Percentiles rank a stretch among this genome's conserved stretches.
Conservation (phyloP, 1,139 yeast species). For the Zygotorulaspora mrakii region DNA sequence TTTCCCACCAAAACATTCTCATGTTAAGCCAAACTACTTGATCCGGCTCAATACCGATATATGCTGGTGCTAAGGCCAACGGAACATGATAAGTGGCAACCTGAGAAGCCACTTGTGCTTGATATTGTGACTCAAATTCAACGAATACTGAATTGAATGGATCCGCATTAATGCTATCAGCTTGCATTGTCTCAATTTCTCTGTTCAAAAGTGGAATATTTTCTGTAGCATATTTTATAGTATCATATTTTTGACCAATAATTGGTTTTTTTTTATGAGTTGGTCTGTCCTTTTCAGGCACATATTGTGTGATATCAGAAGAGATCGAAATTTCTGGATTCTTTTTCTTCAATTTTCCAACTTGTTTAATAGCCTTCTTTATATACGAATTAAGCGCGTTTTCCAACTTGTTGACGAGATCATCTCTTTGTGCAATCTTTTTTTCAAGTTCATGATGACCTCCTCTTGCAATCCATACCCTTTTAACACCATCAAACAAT, state of each 20-base stretch:
- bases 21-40: slow-evolving; percentile 86
- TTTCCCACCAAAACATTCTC: slow-evolving; percentile 82
- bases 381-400: slow-evolving; percentile 60
- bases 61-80: slow-evolving; percentile 57
- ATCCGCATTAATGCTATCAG: slow-evolving; percentile 45
- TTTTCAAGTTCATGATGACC: slow-evolving; percentile 51
- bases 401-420: slow-evolving; percentile 62
- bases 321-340: slow-evolving; percentile 43
- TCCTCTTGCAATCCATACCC: slow-evolving; percentile 73
- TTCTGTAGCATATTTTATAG: slow-evolving; percentile 67
- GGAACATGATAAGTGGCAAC: slow-evolving; percentile 66
- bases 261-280: slow-evolving; percentile 58
- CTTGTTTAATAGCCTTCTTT: slow-evolving; percentile 58
- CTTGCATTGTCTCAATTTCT: slow-evolving; percentile 61
- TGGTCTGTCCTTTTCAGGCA: slow-evolving; percentile 76
- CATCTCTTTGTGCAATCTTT: slow-evolving; percentile 58
- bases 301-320: slow-evolving; percentile 57
- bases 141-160: slow-evolving; percentile 69
- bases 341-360: slow-evolving; percentile 50
- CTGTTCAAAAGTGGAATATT: slow-evolving; percentile 63
- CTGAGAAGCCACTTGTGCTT: slow-evolving; percentile 88
- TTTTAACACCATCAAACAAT: slow-evolving; percentile 66
- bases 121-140: slow-evolving; percentile 81
- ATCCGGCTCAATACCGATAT: slow-evolving; percentile 68
- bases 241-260: slow-evolving; percentile 80